Percentiles rank a stretch among this genome's conserved stretches.
Conservation (phyloP, 306 rosid genomes). For the Mimosa pudica region DNA sequence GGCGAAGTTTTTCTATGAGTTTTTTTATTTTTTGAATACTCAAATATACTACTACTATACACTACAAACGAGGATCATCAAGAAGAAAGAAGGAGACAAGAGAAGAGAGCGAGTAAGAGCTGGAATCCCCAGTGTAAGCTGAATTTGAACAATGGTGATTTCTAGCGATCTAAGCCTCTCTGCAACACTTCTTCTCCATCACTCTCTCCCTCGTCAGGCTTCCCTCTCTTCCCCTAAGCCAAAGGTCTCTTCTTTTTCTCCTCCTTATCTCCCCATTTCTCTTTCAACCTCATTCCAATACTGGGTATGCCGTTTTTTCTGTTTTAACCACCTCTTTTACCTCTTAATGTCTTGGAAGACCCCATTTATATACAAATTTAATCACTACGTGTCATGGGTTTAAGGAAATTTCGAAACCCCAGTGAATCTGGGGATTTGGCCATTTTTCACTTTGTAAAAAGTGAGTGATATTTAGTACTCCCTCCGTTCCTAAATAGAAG, state of each 20-base stretch:
- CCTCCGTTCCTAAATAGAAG: too few relatives aligned
- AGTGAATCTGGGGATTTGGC: conserved; percentile 6
- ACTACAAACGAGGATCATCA: too few relatives aligned
- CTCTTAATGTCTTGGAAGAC: background rate
- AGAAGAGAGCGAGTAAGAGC: too few relatives aligned
- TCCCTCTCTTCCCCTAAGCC: conserved; percentile 63
- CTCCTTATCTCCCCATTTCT: background rate
- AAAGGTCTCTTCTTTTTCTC: conserved; percentile 52
- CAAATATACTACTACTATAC: too few relatives aligned
- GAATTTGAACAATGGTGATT: conserved; percentile 58
- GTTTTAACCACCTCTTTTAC: conserved; percentile 2
- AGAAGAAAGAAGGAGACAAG: too few relatives aligned
- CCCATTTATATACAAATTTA: background rate
- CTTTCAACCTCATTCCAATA: conserved; percentile 20
- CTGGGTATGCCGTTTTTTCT: background rate
- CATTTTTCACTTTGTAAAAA: too few relatives aligned
- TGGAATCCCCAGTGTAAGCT: too few relatives aligned
- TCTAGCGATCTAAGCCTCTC: conserved; percentile 75
- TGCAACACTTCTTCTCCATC: conserved; percentile 63
- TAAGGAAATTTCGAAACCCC: background rate
- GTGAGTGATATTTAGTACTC: too few relatives aligned
- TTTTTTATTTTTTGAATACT: too few relatives aligned
- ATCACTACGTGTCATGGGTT: background rate
- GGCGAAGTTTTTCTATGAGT: too few relatives aligned
- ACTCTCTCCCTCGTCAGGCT: conserved; percentile 49